Percentiles rank a stretch among this genome's conserved stretches.
phyloP scores from a whole-genome alignment of 2,329 filamentous ascomycete genomes.

The Colletotrichum shisoi region DNA sequence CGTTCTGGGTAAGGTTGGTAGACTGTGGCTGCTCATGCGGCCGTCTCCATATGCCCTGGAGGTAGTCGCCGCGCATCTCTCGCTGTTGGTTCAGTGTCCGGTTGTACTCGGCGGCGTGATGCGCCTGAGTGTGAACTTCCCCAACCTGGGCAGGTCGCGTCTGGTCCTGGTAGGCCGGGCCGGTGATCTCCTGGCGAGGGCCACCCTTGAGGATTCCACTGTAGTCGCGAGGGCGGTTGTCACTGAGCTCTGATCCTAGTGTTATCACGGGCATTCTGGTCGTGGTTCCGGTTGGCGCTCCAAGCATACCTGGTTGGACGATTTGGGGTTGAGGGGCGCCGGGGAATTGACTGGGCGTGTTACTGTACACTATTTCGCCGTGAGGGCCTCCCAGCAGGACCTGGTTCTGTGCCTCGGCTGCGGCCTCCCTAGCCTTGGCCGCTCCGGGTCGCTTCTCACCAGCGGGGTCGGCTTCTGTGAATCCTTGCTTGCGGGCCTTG shows the following conservation, averaged over 20 bases:
- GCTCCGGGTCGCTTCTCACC: conserved; percentile 96
- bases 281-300: conserved; percentile 68
- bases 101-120: conserved; percentile 90
- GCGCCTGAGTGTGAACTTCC: conserved; percentile 85
- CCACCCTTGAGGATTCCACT: conserved; percentile 78
- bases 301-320: conserved; percentile 76
- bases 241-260: conserved; percentile 77
- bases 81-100: conserved; percentile 83
- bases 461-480: conserved; percentile 94
- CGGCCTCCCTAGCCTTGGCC: conserved; percentile 84
- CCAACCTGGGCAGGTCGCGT: conserved; percentile 76
- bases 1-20: conserved; percentile 57
- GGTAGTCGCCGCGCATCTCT: conserved; percentile 77
- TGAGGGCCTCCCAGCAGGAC: conserved; percentile 73
- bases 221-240: conserved; percentile 81
- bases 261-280: conserved; percentile 86
- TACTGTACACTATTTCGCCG: conserved; percentile 88
- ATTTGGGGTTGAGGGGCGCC: conserved; percentile 72
- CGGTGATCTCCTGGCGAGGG: conserved; percentile 87
- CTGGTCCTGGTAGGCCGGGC: conserved; percentile 86
- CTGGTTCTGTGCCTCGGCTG: conserved; percentile 72
- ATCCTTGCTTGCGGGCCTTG: conserved; percentile 95
- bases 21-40: conserved; percentile 77
- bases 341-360: conserved; percentile 70
- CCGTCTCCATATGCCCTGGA: conserved; percentile 82